phyloP scores from a whole-genome alignment of 164 flowering plant genomes.

The Saururus chinensis region DNA sequence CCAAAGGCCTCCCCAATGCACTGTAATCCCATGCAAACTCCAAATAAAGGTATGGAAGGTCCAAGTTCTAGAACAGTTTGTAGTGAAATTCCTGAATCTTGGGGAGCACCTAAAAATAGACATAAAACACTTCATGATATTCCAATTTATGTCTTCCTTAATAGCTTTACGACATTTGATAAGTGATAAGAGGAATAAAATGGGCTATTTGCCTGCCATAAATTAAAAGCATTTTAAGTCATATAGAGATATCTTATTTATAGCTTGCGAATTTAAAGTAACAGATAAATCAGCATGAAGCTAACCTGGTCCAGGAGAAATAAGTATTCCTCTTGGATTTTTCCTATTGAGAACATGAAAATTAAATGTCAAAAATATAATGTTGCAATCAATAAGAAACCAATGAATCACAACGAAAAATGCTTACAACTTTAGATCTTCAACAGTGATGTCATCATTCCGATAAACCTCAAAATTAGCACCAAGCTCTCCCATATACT shows the following conservation, averaged over 20 bases:
- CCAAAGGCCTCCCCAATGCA: constrained; percentile 99
- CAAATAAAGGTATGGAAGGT: constrained; percentile 75
- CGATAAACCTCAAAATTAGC: constrained; percentile 76
- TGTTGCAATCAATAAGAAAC: background rate
- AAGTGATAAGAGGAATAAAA: background rate
- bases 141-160: background rate
- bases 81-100: constrained; percentile 94
- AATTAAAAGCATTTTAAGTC: background rate
- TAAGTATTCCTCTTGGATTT: constrained; percentile 88
- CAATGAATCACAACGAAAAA: background rate
- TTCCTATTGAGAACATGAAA: constrained; percentile 31
- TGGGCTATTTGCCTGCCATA: background rate
- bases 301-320: constrained; percentile 96
- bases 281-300: background rate
- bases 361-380: background rate
- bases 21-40: constrained; percentile 98
- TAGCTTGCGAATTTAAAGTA: too few species aligned
- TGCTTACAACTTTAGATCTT: constrained; percentile 59
- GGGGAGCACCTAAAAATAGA: constrained; percentile 56
- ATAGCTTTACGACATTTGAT: background rate
- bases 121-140: background rate
- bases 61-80: constrained; percentile 92
- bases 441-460: constrained; percentile 82
- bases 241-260: too few species aligned
- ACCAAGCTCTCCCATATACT: constrained; percentile 96